A percentile compares a stretch with the other conserved stretches of the same genome.
Conservation (phyloP, 2,329 filamentous ascomycete species). For the Ophiostoma tasmaniense region DNA sequence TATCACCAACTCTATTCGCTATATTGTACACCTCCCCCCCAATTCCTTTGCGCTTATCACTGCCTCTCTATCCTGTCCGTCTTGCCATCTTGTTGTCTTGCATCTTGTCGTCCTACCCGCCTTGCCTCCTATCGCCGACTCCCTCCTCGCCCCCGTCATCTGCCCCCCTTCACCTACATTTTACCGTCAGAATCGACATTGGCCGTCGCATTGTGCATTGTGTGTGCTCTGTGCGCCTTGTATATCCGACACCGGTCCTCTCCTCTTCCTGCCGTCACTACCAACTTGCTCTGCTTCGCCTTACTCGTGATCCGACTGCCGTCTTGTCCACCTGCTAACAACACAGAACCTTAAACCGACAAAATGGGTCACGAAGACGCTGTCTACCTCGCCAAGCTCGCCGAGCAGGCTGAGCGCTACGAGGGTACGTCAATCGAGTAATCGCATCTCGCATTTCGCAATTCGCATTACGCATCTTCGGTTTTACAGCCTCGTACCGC, state of each 20-base stretch:
- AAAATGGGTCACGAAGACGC: conserved; percentile 99
- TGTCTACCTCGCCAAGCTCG: conserved; percentile 99
- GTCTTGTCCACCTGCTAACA: conserved; percentile 6
- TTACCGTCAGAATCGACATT: neutral
- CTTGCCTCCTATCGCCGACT: neutral
- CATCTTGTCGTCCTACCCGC: neutral
- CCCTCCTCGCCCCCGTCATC: neutral
- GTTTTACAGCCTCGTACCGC: neutral
- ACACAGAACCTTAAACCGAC: conserved; percentile 32
- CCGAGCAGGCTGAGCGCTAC: conserved; percentile 99
- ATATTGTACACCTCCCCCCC: conserved; percentile 7
- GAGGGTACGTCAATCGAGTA: conserved; percentile 60
- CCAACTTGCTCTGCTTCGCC: neutral
- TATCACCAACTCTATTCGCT: conserved; percentile 7
- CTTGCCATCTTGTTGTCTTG: neutral
- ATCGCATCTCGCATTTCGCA: neutral
- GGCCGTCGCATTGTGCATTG: neutral
- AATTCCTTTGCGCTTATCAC: neutral
- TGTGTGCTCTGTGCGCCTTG: neutral
- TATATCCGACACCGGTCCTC: too few relatives aligned
- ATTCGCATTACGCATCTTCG: neutral
- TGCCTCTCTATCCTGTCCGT: neutral
- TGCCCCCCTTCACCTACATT: neutral
- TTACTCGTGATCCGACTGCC: neutral
- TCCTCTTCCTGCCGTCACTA: neutral